These are phyloP conservation scores for Rhododendron mucronatum DNA, from an alignment of 148 eudicot species.

Conservation along the genomic window DNA sequence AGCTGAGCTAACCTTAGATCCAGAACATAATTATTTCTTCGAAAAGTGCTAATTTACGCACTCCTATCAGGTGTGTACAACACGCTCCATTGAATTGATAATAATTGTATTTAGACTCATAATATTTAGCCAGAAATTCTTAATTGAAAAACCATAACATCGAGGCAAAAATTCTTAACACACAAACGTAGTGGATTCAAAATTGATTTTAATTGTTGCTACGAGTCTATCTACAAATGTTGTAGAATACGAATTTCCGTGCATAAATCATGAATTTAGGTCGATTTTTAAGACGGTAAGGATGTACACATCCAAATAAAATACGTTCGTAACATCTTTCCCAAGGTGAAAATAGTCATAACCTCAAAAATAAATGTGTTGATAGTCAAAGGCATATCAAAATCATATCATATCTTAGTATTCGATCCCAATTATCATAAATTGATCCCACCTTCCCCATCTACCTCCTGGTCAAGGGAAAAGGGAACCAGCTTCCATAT, in stretches of 20 bases:
- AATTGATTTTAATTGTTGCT: not conserved
- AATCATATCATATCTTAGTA: not conserved
- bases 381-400: not conserved
- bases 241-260: not conserved
- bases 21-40: not conserved
- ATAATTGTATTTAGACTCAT: not conserved
- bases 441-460: not conserved
- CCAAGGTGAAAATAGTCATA: not conserved
- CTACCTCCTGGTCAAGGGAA: constrained; percentile 4
- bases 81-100: not conserved
- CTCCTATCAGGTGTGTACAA: not conserved
- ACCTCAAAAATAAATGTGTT: not conserved
- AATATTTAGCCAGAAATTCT: not conserved
- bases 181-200: not conserved
- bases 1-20: not conserved
- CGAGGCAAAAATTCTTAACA: not conserved
- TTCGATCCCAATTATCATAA: not conserved
- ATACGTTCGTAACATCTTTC: not conserved
- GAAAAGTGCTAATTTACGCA: not conserved
- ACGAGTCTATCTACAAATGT: not conserved
- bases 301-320: no score
- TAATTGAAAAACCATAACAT: not conserved
- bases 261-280: no score
- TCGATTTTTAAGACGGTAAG: not conserved
- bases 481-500: not conserved